Conservation (phyloP, 1,139 yeast species). For the Zygotorulaspora mrakii region DNA sequence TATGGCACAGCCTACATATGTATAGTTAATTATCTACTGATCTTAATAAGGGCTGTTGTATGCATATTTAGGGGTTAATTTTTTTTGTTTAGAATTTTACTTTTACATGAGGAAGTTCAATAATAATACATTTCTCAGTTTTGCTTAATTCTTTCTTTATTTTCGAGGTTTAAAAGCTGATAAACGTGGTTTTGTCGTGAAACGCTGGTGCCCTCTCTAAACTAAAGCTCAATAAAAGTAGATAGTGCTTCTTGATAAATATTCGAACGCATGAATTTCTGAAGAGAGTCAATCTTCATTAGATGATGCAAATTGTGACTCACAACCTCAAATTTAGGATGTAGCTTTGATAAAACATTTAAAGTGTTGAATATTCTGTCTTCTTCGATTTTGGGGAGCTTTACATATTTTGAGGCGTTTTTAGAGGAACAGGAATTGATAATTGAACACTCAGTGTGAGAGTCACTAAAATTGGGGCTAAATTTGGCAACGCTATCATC, state of each 20-base stretch:
- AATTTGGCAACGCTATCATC: neutral
- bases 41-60: slow-evolving; percentile 1
- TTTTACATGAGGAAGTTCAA: neutral
- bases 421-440: neutral
- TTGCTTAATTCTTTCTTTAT: too few species aligned
- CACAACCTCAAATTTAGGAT: slow-evolving; percentile 44
- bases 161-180: too few species aligned
- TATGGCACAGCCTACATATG: slow-evolving; percentile 11
- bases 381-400: slow-evolving; percentile 21
- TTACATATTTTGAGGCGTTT: slow-evolving; percentile 4
- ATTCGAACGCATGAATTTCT: slow-evolving; percentile 55
- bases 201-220: too few species aligned
- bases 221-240: slow-evolving; percentile 9
- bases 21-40: slow-evolving; percentile 12
- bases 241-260: slow-evolving; percentile 34
- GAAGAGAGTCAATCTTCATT: slow-evolving; percentile 72
- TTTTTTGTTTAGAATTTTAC: neutral
- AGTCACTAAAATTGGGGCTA: neutral
- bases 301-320: slow-evolving; percentile 49
- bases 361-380: slow-evolving; percentile 35
- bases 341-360: slow-evolving; percentile 38
- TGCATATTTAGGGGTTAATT: neutral
- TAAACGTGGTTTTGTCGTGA: too few species aligned
- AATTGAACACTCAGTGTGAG: neutral
- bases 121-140: neutral